These are phyloP conservation scores for Suillus subalutaceus DNA, from an alignment of 768 basidiomycete genomes.

Conservation along the genomic window DNA sequence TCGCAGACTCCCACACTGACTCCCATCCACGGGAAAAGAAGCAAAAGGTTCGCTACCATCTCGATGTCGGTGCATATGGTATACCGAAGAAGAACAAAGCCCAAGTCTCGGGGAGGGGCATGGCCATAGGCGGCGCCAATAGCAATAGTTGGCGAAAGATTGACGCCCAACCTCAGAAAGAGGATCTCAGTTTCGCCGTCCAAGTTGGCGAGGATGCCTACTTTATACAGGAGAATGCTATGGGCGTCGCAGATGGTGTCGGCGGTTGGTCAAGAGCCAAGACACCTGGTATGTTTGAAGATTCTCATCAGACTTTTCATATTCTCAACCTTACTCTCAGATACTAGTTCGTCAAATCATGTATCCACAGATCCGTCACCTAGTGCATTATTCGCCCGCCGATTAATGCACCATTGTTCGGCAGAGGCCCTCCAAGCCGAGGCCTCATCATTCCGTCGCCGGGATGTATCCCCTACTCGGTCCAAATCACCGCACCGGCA, in stretches of 20 bases:
- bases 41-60: conserved; percentile 44
- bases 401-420: conserved; percentile 86
- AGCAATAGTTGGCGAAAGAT: conserved; percentile 30
- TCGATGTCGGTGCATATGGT: conserved; percentile 84
- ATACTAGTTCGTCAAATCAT: conserved; percentile 30
- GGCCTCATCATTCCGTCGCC: conserved; percentile 12
- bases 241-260: conserved; percentile 95
- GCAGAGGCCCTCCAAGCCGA: conserved; percentile 45
- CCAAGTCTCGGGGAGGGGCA: conserved; percentile 31
- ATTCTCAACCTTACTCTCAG: conserved; percentile 11
- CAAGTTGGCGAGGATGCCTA: conserved; percentile 95
- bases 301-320: not conserved
- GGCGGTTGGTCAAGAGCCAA: conserved; percentile 78
- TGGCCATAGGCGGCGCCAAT: conserved; percentile 11
- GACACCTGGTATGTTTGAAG: conserved; percentile 34
- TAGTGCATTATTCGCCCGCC: conserved; percentile 66
- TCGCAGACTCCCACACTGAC: conserved; percentile 26
- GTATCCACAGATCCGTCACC: conserved; percentile 43
- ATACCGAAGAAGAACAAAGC: conserved; percentile 62
- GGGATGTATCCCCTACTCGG: conserved; percentile 41
- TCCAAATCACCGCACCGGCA: conserved; percentile 48
- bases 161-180: conserved; percentile 28
- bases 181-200: conserved; percentile 54
- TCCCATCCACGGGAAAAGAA: conserved; percentile 35
- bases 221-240: conserved; percentile 77